Percentiles rank a stretch among this genome's conserved stretches.
These are phyloP conservation scores for Blastocladiella emersonii DNA, from an alignment of 371 early-diverging fungal species.

Conservation along the genomic window DNA sequence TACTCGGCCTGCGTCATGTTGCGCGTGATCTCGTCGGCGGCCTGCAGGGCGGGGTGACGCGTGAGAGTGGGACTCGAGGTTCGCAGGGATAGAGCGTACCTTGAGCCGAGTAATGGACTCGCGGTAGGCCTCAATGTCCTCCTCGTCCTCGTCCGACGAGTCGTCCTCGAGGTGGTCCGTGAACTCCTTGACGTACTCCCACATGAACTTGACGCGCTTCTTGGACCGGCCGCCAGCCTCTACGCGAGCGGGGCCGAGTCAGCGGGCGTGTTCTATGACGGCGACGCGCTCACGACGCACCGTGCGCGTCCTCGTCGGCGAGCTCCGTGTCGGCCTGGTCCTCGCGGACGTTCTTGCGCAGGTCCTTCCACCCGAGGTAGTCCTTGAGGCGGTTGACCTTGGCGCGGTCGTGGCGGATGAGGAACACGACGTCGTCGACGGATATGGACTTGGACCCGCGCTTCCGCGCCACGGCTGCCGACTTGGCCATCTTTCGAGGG, in stretches of 20 bases:
- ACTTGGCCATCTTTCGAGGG: constrained; percentile 51
- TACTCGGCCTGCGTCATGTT: constrained; percentile 97
- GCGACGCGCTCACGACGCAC: constrained; percentile 13
- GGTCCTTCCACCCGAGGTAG: constrained; percentile 91
- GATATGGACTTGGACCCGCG: constrained; percentile 65
- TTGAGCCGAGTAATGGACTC: constrained; percentile 47
- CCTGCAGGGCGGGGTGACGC: constrained; percentile 20
- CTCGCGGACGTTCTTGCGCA: constrained; percentile 78
- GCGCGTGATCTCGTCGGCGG: constrained; percentile 80
- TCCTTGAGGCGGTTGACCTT: constrained; percentile 80
- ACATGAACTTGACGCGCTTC: constrained; percentile 71
- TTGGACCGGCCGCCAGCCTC: no score
- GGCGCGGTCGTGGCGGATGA: constrained; percentile 86
- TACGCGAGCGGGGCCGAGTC: no score
- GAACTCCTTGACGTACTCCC: constrained; percentile 77
- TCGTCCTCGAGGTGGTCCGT: constrained; percentile 50
- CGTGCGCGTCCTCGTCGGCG: constrained; percentile 50
- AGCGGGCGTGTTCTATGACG: no score
- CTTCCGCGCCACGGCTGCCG: constrained; percentile 68
- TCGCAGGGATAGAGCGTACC: constrained; percentile 7
- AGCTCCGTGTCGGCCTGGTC: constrained; percentile 48
- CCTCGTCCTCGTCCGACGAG: constrained; percentile 70
- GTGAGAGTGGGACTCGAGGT: no score
- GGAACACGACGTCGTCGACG: constrained; percentile 89
- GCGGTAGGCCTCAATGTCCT: constrained; percentile 71